Percentiles rank a stretch among this genome's conserved stretches.
Conservation (phyloP, 768 basidiomycete genomes). For the Rhodocollybia butyracea region DNA sequence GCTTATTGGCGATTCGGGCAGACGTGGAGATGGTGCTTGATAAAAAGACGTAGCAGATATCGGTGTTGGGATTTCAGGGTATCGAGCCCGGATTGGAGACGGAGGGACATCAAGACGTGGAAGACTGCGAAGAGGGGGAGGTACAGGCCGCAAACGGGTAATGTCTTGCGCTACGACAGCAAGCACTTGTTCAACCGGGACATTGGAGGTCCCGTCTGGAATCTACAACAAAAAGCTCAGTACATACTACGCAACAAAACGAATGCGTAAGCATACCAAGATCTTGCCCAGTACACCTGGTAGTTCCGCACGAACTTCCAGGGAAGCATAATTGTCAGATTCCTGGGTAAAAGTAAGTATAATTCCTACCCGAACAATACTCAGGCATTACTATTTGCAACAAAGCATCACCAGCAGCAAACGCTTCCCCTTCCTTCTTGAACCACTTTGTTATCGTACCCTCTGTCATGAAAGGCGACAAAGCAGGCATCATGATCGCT, state of each 20-base stretch:
- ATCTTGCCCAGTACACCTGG: constrained; percentile 87
- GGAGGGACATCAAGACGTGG: constrained; percentile 1
- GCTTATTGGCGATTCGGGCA: neutral
- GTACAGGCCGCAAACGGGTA: neutral
- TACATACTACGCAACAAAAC: neutral
- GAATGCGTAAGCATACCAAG: constrained; percentile 44
- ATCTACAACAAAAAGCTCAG: neutral
- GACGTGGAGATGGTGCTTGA: neutral
- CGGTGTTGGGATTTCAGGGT: constrained; percentile 1
- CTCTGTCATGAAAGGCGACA: constrained; percentile 89
- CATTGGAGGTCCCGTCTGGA: constrained; percentile 20
- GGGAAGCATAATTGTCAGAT: constrained; percentile 70
- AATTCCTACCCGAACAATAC: neutral
- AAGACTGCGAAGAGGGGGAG: neutral
- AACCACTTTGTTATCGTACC: constrained; percentile 81
- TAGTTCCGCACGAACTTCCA: constrained; percentile 89
- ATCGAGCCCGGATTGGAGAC: neutral
- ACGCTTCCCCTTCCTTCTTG: constrained; percentile 72
- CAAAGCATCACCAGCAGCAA: constrained; percentile 67
- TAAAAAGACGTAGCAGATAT: neutral
- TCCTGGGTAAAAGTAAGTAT: neutral
- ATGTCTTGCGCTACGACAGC: constrained; percentile 51
- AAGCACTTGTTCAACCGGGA: constrained; percentile 66
- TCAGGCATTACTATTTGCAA: constrained; percentile 66
- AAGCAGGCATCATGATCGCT: constrained; percentile 70